Base-by-base conservation (phyloP, 257 asterid genomes). In the Nemophila menziesii region DNA sequence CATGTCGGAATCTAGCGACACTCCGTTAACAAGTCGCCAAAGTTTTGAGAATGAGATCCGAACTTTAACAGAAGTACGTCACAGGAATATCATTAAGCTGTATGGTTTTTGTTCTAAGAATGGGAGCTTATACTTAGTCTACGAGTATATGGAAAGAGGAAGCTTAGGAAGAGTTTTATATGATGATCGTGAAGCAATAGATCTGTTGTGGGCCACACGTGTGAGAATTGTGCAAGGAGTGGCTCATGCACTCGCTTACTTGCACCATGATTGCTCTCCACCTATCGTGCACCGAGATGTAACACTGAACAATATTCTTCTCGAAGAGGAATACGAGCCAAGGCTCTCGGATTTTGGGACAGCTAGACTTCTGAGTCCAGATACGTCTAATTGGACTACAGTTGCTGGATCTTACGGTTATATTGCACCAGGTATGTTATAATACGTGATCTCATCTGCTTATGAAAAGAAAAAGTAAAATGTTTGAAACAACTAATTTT, bases 391-490 rank as follows among this genome's bases (percentile, higher is more conserved):
- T 50, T 78, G 89, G 92, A 80, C 92, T 13, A 22, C 74, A 23
- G 73, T 74, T 13, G 95, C 90, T 5, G 97, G 97, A 39, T 80
- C 95, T 20, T 89, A 89, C 46, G 98, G 98, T 54, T 89, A 84
- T 62, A 89, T 89, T 95, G 98, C 98, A 54, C 98, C 98, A 74
- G 95, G 97, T 87, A 73, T n/a, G n/a, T n/a, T n/a, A n/a, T n/a
- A n/a, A n/a, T n/a, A n/a, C n/a, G n/a, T n/a, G n/a, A n/a, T n/a
- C n/a, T n/a, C n/a, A n/a, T n/a, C n/a, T n/a, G n/a, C n/a, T n/a
- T n/a, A n/a, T n/a, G n/a, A n/a, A n/a, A n/a, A n/a, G n/a, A n/a
- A n/a, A n/a, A n/a, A n/a, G n/a, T n/a, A n/a, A n/a, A n/a, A n/a
- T n/a, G n/a, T n/a, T n/a, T n/a, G n/a, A n/a, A n/a, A n/a, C n/a